A percentile compares a stretch with the other conserved stretches of the same genome.
phyloP scores from a whole-genome alignment of 805 yeast genomes.

The Suhomyces tanzawaensis region DNA sequence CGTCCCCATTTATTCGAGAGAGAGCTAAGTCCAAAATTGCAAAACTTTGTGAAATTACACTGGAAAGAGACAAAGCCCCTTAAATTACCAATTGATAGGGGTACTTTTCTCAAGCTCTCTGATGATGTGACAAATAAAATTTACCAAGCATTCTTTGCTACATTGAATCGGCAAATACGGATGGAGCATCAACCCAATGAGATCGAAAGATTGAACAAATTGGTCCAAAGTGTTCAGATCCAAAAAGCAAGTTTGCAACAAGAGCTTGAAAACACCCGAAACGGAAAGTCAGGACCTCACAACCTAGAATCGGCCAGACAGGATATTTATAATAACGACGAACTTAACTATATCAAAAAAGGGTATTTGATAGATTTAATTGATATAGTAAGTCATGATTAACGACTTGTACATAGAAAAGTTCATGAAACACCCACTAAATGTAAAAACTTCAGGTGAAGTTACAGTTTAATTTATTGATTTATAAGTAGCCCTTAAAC shows the following conservation, averaged over 20 bases:
- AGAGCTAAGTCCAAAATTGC: slow-evolving; percentile 12
- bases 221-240: slow-evolving; percentile 1
- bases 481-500: too few species aligned
- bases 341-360: slow-evolving; percentile 21
- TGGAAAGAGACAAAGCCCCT: slow-evolving; percentile 3
- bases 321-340: slow-evolving; percentile 19
- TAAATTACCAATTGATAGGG: slow-evolving; percentile 10
- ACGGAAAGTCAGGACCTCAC: slow-evolving; percentile 2
- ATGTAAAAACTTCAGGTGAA: too few species aligned
- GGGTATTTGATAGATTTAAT: slow-evolving; percentile 21
- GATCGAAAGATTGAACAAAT: too few species aligned
- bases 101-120: slow-evolving; percentile 21
- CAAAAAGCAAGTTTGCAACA: slow-evolving; percentile 7
- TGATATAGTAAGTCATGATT: too few species aligned
- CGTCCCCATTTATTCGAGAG: slow-evolving; percentile 5
- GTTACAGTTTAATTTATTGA: too few species aligned
- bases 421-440: too few species aligned
- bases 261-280: slow-evolving; percentile 7
- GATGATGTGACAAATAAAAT: slow-evolving; percentile 17
- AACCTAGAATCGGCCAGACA: slow-evolving; percentile 5
- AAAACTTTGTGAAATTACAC: slow-evolving; percentile 14
- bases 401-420: too few species aligned
- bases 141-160: slow-evolving; percentile 13
- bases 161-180: slow-evolving; percentile 3
- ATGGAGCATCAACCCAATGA: not conserved